phyloP scores from a whole-genome alignment of 371 early-diverging fungal genomes.

The Actinomortierella ambigua region DNA sequence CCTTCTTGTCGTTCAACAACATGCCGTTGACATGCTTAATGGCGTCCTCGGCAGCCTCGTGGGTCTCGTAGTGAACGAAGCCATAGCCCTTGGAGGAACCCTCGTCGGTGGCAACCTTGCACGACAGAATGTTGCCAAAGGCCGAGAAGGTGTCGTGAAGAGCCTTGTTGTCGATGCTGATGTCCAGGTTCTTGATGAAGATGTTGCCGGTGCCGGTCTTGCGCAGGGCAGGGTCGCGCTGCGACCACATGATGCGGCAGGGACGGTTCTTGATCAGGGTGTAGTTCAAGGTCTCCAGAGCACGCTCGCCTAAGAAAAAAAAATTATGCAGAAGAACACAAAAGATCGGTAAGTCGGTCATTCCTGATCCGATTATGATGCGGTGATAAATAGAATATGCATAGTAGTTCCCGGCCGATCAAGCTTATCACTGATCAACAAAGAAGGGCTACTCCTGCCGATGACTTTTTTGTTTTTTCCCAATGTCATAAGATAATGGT shows the following conservation, averaged over 20 bases:
- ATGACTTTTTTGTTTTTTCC: too few relatives aligned
- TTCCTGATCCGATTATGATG: too few relatives aligned
- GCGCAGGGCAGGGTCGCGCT: conserved; percentile 97
- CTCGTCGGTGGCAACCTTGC: conserved; percentile 96
- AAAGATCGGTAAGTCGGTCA: neutral
- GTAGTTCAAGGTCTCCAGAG: conserved; percentile 95
- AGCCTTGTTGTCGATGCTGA: conserved; percentile 91
- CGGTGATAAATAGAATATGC: too few relatives aligned
- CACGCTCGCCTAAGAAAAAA: conserved; percentile 75
- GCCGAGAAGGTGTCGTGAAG: conserved; percentile 99
- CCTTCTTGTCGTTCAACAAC: conserved; percentile 97
- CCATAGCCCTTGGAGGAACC: conserved; percentile 96
- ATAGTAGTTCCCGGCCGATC: too few relatives aligned
- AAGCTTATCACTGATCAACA: too few relatives aligned
- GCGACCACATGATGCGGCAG: conserved; percentile 99
- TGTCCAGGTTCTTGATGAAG: conserved; percentile 99
- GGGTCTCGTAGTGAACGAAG: conserved; percentile 98
- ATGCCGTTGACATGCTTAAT: conserved; percentile 99
- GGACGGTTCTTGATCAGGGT: conserved; percentile 91
- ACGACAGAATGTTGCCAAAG: conserved; percentile 97
- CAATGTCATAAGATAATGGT: too few relatives aligned
- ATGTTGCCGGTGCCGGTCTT: conserved; percentile 96
- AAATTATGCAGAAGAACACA: neutral
- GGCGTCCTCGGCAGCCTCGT: conserved; percentile 94
- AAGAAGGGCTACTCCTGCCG: too few relatives aligned